Base-by-base conservation (phyloP, 495 filamentous ascomycete genomes). In the Penicillium lagena region DNA sequence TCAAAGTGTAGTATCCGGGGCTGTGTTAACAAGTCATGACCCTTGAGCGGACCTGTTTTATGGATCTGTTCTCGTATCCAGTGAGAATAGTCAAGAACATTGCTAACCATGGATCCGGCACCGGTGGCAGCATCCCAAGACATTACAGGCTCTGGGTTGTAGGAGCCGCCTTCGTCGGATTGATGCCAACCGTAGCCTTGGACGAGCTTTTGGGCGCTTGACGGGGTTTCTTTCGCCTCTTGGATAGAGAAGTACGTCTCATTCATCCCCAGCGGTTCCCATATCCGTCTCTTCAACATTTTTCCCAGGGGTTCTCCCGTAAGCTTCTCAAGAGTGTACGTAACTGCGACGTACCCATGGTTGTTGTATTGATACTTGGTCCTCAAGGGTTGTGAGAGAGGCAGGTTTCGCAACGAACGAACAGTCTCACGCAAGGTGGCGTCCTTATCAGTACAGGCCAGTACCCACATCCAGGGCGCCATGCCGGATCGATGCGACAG, bases 401-500 rank as follows among this genome's bases (percentile, higher is more conserved):
- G 66, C 30, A 75, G 35, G 46, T 71, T 46, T 27, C 68, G 47
- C 30, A 77, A 37, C 10, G 49, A 54, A 6, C 72, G 55, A 8
- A 67, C 64, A 1, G 59, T 39, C 0, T 53, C 54, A 17, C 30
- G 54, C 3, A 47, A 33, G 0, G 40, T 49, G 7, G 46, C 39
- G n/a, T 45, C 38, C 11, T 49, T 40, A 2, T 14, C 10, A 0
- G 40, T 43, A 7, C 35, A 42, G 0, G 9, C 13, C 34, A 56
- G 35, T 14, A 30, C 42, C 34, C 34, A 55, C 33, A 56, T 50
- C 40, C 72, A 66, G 9, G 60, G 52, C 12, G 75, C 63, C 31
- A 77, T 54, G 2, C 72, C 77, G 12, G 66, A 66, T 17, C 73
- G 66, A 58, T 78, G 76, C 7, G 68, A 72, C 8, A 78, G 59